Conservation (phyloP, 164 flowering plant genomes). For the Kingdonia uniflora region DNA sequence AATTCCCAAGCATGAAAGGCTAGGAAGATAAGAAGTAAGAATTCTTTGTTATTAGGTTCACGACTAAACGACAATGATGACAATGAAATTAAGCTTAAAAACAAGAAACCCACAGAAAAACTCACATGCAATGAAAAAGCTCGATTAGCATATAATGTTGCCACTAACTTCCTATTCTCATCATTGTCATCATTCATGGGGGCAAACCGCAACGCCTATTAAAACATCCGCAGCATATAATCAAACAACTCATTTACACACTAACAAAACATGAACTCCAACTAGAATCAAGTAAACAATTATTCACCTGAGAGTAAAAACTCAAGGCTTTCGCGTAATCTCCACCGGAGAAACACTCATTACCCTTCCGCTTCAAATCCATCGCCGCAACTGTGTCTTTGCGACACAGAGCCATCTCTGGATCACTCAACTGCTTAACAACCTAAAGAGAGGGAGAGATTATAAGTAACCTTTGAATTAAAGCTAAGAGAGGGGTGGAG, state of each 20-base stretch:
- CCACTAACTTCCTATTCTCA: slow-evolving; percentile 39
- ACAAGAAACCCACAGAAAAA: slow-evolving; percentile 7
- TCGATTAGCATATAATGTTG: slow-evolving; percentile 53
- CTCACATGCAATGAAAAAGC: slow-evolving; percentile 67
- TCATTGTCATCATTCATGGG: slow-evolving; percentile 45
- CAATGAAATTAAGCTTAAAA: too few species aligned
- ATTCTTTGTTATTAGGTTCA: too few species aligned
- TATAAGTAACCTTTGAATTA: too few species aligned
- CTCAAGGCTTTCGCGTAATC: slow-evolving; percentile 43
- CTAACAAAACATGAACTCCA: not conserved
- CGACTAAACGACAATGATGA: too few species aligned
- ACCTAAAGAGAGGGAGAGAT: slow-evolving; percentile 20
- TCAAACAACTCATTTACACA: not conserved
- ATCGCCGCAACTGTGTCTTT: slow-evolving; percentile 51
- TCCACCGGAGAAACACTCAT: slow-evolving; percentile 42
- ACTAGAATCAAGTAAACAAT: not conserved
- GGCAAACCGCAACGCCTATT: slow-evolving; percentile 64
- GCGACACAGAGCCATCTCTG: slow-evolving; percentile 32
- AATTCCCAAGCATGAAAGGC: too few species aligned
- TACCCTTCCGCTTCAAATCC: slow-evolving; percentile 59
- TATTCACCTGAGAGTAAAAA: slow-evolving; percentile 56
- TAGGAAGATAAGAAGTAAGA: too few species aligned
- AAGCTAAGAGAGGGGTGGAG: not conserved
- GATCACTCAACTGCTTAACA: slow-evolving; percentile 42
- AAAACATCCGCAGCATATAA: not conserved